Percentiles rank a stretch among this genome's conserved stretches.
Conservation (phyloP, 2,329 filamentous ascomycete species). For the Aspergillus udagawae region DNA sequence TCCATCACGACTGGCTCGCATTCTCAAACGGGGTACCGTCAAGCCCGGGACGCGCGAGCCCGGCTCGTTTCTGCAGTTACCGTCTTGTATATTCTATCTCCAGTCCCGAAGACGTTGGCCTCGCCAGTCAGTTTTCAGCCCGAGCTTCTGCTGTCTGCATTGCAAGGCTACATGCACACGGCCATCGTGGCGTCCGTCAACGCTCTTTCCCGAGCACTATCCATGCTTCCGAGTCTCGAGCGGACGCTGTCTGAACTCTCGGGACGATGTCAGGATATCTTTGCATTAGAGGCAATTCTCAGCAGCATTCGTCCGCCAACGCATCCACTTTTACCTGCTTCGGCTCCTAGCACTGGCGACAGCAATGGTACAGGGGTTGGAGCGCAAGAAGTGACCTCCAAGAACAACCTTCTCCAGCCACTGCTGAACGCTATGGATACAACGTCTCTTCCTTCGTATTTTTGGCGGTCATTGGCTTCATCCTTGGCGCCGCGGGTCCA, state of each 20-base stretch:
- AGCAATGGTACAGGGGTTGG: conserved; percentile 9
- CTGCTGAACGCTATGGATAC: conserved; percentile 79
- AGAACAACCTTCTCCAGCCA: conserved; percentile 61
- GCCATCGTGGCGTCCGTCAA: conserved; percentile 75
- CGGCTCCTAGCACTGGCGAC: conserved; percentile 29
- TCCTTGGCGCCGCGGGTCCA: conserved; percentile 72
- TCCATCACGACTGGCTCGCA: conserved; percentile 40
- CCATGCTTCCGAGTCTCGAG: conserved; percentile 76
- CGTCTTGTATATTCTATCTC: conserved; percentile 77
- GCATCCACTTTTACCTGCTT: conserved; percentile 59
- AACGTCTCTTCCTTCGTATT: conserved; percentile 80
- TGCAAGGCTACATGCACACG: conserved; percentile 79
- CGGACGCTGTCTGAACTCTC: conserved; percentile 77
- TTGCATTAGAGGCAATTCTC: conserved; percentile 79
- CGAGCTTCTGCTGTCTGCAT: conserved; percentile 65
- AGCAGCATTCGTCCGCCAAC: conserved; percentile 61
- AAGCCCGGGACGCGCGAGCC: conserved; percentile 70
- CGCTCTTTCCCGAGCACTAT: conserved; percentile 69
- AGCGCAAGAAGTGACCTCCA: background rate
- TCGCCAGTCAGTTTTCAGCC: conserved; percentile 54
- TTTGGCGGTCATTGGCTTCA: conserved; percentile 85
- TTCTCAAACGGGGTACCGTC: conserved; percentile 49
- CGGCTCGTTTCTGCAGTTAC: conserved; percentile 69
- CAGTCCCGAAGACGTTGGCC: conserved; percentile 51
- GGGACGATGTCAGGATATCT: conserved; percentile 80